Evolutionary conservation across 164 flowering plant species (phyloP).

Genomic region (Amborella trichopoda): DNA sequence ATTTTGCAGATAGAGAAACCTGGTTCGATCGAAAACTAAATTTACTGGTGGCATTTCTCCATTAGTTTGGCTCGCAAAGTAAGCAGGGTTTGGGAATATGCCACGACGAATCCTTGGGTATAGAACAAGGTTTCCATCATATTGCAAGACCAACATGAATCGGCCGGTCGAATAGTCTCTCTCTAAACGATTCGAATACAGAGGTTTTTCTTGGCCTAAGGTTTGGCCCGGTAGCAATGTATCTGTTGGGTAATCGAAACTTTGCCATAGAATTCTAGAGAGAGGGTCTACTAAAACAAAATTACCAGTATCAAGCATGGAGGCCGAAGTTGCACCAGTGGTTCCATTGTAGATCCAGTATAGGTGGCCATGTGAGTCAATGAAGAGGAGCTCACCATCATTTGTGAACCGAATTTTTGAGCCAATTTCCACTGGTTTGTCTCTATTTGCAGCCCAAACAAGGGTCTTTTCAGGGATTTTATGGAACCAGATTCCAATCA

Average conservation of each 20-base stretch:
- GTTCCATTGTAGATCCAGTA: conserved; percentile 6
- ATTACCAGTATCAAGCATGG: conserved; percentile 2
- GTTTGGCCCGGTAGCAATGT: conserved; percentile 34
- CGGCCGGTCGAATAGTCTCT: conserved; percentile 24
- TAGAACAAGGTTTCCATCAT: conserved; percentile 27
- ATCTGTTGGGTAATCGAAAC: conserved; percentile 15
- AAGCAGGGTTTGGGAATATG: not conserved
- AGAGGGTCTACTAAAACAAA: not conserved
- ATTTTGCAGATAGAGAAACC: conserved; percentile 14
- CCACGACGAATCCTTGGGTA: conserved; percentile 3
- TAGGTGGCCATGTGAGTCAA: conserved; percentile 1
- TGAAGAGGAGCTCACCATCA: conserved; percentile 13
- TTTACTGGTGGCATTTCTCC: not conserved
- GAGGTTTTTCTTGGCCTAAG: conserved; percentile 1
- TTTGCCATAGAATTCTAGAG: conserved; percentile 2
- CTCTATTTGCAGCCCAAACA: conserved; percentile 23
- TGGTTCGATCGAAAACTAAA: conserved; percentile 25
- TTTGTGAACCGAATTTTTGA: conserved; percentile 19
- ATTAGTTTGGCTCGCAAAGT: not conserved
- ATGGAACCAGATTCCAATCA: conserved; percentile 26
- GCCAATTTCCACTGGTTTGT: conserved; percentile 10
- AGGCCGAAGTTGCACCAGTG: not conserved
- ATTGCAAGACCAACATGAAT: conserved; percentile 13
- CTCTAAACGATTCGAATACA: conserved; percentile 13
- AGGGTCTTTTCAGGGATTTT: conserved; percentile 21